A percentile compares a stretch with the other conserved stretches of the same genome.
These are phyloP conservation scores for Oropetium thomaeum DNA, from an alignment of 176 grass and related monocot genomes.

Conservation along the genomic window DNA sequence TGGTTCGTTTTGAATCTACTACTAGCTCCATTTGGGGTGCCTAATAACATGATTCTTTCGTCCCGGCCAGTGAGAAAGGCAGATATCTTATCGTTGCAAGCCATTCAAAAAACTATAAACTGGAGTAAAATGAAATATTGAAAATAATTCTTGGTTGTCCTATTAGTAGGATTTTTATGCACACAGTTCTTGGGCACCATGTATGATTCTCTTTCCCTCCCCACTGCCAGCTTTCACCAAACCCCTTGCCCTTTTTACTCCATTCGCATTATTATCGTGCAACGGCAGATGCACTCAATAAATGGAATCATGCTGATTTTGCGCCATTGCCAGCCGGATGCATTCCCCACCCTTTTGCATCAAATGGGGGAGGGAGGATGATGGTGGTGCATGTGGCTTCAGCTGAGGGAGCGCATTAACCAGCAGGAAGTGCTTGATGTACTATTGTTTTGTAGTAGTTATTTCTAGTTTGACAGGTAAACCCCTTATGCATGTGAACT, in stretches of 20 bases:
- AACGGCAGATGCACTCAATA: slow-evolving; percentile 58
- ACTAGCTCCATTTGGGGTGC: slow-evolving; percentile 3
- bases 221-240: slow-evolving; percentile 36
- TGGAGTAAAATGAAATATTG: too few relatives aligned
- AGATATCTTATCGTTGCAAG: neutral
- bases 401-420: slow-evolving; percentile 53
- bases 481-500: slow-evolving; percentile 40
- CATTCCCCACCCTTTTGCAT: slow-evolving; percentile 26
- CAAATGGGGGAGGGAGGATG: slow-evolving; percentile 34
- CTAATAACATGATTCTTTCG: neutral
- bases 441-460: slow-evolving; percentile 18
- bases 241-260: slow-evolving; percentile 21
- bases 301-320: slow-evolving; percentile 63
- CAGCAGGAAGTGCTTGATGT: slow-evolving; percentile 28
- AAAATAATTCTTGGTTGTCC: too few relatives aligned
- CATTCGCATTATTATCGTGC: slow-evolving; percentile 43
- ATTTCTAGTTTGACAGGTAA: slow-evolving; percentile 5
- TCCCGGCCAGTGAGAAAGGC: neutral
- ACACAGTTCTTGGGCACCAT: slow-evolving; percentile 19
- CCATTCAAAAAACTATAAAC: too few relatives aligned
- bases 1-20: slow-evolving; percentile 20
- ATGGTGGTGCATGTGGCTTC: slow-evolving; percentile 46
- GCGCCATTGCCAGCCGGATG: slow-evolving; percentile 41
- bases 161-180: slow-evolving; percentile 30
- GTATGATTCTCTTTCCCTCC: slow-evolving; percentile 21